A percentile compares a stretch with the other conserved stretches of the same genome.
Evolutionary conservation across 2,329 filamentous ascomycete genomes (phyloP).

Genomic region (Colletotrichum sojae): DNA sequence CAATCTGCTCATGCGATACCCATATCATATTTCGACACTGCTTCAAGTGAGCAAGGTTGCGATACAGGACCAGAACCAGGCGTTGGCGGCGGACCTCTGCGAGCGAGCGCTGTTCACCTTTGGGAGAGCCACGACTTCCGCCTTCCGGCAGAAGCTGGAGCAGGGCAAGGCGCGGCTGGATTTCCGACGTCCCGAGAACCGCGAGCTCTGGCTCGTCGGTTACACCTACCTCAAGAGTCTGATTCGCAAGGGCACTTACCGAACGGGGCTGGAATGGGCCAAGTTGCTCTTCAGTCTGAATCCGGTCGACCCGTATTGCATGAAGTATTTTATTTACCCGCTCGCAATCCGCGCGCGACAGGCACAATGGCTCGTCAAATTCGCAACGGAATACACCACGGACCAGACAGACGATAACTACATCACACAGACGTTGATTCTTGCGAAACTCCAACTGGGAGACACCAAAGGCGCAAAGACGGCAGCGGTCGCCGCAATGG

Average conservation of each 20-base stretch:
- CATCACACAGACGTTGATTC: conserved; percentile 80
- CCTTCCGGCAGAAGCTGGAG: conserved; percentile 82
- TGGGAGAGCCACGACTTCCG: conserved; percentile 87
- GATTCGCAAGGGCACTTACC: conserved; percentile 91
- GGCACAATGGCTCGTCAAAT: conserved; percentile 80
- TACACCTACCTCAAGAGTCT: conserved; percentile 92
- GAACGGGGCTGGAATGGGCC: conserved; percentile 94
- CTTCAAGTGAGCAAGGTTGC: conserved; percentile 94
- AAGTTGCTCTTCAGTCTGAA: conserved; percentile 86
- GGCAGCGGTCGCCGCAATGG: conserved; percentile 77
- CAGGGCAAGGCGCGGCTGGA: conserved; percentile 85
- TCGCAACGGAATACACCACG: conserved; percentile 67
- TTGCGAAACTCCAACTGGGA: conserved; percentile 81
- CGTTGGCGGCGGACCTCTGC: conserved; percentile 87
- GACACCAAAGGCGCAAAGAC: conserved; percentile 73
- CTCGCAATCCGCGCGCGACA: conserved; percentile 87
- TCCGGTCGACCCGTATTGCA: conserved; percentile 84
- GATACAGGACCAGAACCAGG: conserved; percentile 90
- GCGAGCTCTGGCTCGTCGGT: conserved; percentile 91
- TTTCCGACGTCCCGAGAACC: conserved; percentile 87
- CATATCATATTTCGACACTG: conserved; percentile 94
- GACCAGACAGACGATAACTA: conserved; percentile 69
- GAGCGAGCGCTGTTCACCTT: conserved; percentile 95
- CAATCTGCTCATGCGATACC: conserved; percentile 69
- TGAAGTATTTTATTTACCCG: conserved; percentile 85